Conservation (phyloP, 257 asterid species). For the Misopates orontium region DNA sequence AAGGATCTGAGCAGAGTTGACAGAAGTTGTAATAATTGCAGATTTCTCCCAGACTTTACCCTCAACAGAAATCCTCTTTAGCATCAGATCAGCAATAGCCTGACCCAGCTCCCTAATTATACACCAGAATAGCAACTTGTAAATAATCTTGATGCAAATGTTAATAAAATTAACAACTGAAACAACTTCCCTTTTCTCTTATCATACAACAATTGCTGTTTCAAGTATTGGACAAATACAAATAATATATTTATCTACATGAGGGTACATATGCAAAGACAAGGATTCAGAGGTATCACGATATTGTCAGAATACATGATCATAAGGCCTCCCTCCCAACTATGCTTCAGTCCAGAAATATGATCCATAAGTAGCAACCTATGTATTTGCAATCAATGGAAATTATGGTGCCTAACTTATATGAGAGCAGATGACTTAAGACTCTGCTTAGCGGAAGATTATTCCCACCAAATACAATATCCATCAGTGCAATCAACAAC, state of each 20-base stretch:
- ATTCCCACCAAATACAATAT: not conserved
- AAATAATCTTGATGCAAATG: not conserved
- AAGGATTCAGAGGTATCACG: constrained; percentile 13
- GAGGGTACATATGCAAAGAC: not conserved
- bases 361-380: not conserved
- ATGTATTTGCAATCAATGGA: not conserved
- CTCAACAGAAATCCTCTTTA: constrained; percentile 52
- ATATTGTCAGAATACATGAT: constrained; percentile 9
- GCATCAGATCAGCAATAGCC: constrained; percentile 62
- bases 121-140: constrained; percentile 23
- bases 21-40: constrained; percentile 47
- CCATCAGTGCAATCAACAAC: not conserved
- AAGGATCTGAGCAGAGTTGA: constrained; percentile 60
- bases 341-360: constrained; percentile 3
- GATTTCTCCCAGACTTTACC: constrained; percentile 76
- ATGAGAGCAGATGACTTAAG: not conserved
- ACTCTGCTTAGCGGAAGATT: not conserved
- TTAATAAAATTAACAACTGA: not conserved
- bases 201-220: not conserved
- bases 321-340: constrained; percentile 1
- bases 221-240: not conserved
- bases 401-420: constrained; percentile 3
- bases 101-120: constrained; percentile 58
- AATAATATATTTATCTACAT: not conserved
- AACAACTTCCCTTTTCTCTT: not conserved